A percentile compares a stretch with the other conserved stretches of the same genome.
Evolutionary conservation across 345 rosid species (phyloP).

Genomic region (Ceriops tagal): DNA sequence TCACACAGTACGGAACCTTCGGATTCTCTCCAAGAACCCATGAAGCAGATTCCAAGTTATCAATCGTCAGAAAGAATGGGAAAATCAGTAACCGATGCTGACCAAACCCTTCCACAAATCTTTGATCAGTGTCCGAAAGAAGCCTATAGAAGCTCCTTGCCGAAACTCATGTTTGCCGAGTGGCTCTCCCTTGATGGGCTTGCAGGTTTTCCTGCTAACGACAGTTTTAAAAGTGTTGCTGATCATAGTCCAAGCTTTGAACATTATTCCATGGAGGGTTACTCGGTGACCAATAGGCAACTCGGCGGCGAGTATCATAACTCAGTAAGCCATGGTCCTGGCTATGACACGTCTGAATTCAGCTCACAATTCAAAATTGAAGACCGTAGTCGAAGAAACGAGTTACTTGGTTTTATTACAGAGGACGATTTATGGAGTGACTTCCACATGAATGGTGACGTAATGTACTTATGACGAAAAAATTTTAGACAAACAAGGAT

Average conservation of each 20-base stretch:
- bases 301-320: conserved; percentile 25
- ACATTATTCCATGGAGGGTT: conserved; percentile 20
- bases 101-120: conserved; percentile 18
- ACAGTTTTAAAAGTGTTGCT: not conserved
- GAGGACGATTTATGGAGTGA: conserved; percentile 36
- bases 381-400: conserved; percentile 39
- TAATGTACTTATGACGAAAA: conserved; percentile 36
- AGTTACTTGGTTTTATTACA: conserved; percentile 29
- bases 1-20: conserved; percentile 25
- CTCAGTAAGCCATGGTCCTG: conserved; percentile 25
- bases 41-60: conserved; percentile 19
- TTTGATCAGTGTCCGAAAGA: conserved; percentile 19
- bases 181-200: conserved; percentile 49
- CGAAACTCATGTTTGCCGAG: conserved; percentile 63
- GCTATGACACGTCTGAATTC: conserved; percentile 29
- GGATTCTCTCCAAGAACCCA: conserved; percentile 23
- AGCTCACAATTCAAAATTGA: conserved; percentile 46
- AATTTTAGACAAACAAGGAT: not conserved
- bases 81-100: conserved; percentile 19
- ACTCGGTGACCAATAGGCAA: conserved; percentile 20
- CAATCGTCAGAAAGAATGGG: conserved; percentile 19
- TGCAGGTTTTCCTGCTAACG: not conserved
- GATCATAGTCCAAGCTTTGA: conserved; percentile 24
- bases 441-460: conserved; percentile 37
- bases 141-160: conserved; percentile 24